phyloP scores from a whole-genome alignment of 2,329 filamentous ascomycete genomes.

The Diaporthe citri region DNA sequence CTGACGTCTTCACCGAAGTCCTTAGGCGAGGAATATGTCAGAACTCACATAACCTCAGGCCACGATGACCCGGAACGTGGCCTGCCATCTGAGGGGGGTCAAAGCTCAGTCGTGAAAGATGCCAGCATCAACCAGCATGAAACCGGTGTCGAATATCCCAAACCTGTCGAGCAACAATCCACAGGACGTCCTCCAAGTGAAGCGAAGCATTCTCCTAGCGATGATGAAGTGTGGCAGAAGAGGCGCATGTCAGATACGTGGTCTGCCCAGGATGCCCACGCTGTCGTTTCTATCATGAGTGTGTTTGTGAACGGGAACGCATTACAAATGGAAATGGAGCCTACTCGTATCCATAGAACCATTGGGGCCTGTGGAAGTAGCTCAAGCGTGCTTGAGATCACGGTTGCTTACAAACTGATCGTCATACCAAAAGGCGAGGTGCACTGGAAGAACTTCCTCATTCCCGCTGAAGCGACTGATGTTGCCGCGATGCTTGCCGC shows the following conservation, averaged over 20 bases:
- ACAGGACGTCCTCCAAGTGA: neutral
- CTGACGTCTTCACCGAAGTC: too few species aligned
- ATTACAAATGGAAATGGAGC: neutral
- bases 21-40: too few species aligned
- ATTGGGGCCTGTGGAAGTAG: neutral
- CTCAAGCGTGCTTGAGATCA: neutral
- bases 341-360: neutral
- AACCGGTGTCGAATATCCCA: too few species aligned
- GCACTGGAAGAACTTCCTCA: slow-evolving; percentile 22
- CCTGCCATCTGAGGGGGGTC: too few species aligned
- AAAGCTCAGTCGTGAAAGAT: too few species aligned
- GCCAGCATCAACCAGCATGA: too few species aligned
- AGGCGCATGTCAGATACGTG: neutral
- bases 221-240: neutral
- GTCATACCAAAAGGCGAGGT: neutral
- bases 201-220: neutral
- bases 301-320: neutral
- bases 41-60: too few species aligned
- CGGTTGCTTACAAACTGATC: slow-evolving; percentile 24
- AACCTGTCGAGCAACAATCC: neutral
- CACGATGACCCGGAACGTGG: too few species aligned
- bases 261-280: neutral
- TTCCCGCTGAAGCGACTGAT: slow-evolving; percentile 5
- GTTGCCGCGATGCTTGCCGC: neutral
- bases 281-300: slow-evolving; percentile 5